Conservation (phyloP, 495 filamentous ascomycete genomes). For the Talaromyces ruber region DNA sequence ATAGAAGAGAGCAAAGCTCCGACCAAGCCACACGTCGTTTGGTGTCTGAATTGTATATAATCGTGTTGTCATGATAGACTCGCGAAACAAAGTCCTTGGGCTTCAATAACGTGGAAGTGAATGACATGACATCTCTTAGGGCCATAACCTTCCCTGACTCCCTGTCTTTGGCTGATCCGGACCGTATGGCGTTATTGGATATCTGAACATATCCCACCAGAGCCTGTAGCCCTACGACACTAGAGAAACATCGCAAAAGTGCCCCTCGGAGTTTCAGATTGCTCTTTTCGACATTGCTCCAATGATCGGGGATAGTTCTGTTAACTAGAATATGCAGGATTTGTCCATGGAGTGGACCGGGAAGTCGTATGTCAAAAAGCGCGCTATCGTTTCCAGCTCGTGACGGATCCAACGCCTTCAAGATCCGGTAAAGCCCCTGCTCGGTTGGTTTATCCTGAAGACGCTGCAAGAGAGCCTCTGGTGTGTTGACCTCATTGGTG, state of each 20-base stretch:
- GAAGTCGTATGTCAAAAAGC: conserved; percentile 51
- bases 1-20: conserved; percentile 56
- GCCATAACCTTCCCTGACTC: conserved; percentile 19
- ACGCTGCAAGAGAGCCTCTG: background rate
- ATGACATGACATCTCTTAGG: conserved; percentile 30
- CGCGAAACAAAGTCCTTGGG: conserved; percentile 41
- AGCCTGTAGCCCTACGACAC: conserved; percentile 58
- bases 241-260: conserved; percentile 61
- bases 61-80: conserved; percentile 42
- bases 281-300: conserved; percentile 44
- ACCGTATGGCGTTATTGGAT: conserved; percentile 10
- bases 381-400: conserved; percentile 18
- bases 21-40: conserved; percentile 51
- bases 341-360: conserved; percentile 57
- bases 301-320: conserved; percentile 68
- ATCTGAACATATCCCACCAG: conserved; percentile 35
- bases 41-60: conserved; percentile 20
- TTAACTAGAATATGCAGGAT: conserved; percentile 61
- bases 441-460: background rate
- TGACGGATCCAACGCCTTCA: conserved; percentile 31
- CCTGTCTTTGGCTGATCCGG: conserved; percentile 17
- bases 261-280: conserved; percentile 26
- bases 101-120: conserved; percentile 47
- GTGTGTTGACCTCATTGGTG: background rate
- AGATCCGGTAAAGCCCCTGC: background rate